Base-by-base conservation (phyloP, 2,329 filamentous ascomycete genomes). In the Fusarium tupiense region DNA sequence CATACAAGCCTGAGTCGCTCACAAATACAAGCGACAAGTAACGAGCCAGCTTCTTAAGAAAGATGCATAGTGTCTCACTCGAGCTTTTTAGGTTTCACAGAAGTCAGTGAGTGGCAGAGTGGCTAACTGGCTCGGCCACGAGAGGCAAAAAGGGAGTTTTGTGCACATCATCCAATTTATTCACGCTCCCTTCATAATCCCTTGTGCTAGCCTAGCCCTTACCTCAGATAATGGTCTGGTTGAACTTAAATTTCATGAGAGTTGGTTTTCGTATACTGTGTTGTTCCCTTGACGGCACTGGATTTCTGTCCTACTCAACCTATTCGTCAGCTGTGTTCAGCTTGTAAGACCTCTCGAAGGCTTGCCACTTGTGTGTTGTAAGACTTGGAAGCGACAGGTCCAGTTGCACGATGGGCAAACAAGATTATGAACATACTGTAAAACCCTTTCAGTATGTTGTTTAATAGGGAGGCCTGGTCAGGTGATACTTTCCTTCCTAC, bases 1-100 rank as follows among this genome's bases (percentile, higher is more conserved):
- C 64, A 60, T 69, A 69, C 72, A 57, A 67, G 61, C 29, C 54
- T 67, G 71, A 62, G 50, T 75, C 72, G 54, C 47, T 53, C 50
- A 59, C 47, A 58, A 49, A 64, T 44, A 49, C 68, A 62, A 40
- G 41, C 41, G 49, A 52, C 68, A 62, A 37, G 41, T 52, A 58
- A 47, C 49, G 38, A 46, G 50, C 26, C 37, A 44, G 41, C 49
- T 60, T 67, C 24, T 49, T 38, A 37, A 67, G 40, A 66, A 49
- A 65, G 54, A 54, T 64, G 57, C 59, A 46, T 50, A 61, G 38
- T 77, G 70, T 78, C 76, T 77, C 67, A 76, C 64, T 56, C 29
- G 16, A 53, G 35, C 38, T 38, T 41, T 43, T 50, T 50, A 35
- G 35, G 26, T 49, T 47, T 54, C 47, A 33, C 43, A 31, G 35